Conservation (phyloP, 1,284 basidiomycete species). For the Austroboletus rostrupii region DNA sequence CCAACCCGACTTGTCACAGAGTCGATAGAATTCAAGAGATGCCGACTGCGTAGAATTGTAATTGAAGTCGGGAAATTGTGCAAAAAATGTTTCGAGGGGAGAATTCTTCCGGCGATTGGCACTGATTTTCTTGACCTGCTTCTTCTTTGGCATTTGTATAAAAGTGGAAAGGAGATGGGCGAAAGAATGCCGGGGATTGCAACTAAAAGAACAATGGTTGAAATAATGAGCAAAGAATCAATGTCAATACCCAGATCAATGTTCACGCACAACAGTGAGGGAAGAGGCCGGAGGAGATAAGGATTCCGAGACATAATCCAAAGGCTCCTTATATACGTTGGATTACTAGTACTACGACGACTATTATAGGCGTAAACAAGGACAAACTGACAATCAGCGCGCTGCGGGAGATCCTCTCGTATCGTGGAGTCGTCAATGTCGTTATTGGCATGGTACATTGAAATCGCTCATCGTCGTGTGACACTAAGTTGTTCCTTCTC, state of each 20-base stretch:
- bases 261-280: too few relatives aligned
- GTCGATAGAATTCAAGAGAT: slow-evolving; percentile 20
- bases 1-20: slow-evolving; percentile 14
- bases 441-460: slow-evolving; percentile 12
- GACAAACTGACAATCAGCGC: too few relatives aligned
- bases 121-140: background rate
- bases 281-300: too few relatives aligned
- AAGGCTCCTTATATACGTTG: too few relatives aligned
- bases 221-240: too few relatives aligned
- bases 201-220: too few relatives aligned
- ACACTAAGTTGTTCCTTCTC: background rate
- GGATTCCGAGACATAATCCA: too few relatives aligned
- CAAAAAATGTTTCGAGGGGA: slow-evolving; percentile 6
- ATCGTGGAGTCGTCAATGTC: slow-evolving; percentile 13
- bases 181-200: background rate
- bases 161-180: background rate
- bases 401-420: slow-evolving; percentile 13
- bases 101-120: too few relatives aligned
- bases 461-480: background rate
- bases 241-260: too few relatives aligned
- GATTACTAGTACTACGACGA: too few relatives aligned
- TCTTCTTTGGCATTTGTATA: background rate
- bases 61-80: slow-evolving; percentile 3
- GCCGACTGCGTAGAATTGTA: slow-evolving; percentile 15
- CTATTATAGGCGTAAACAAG: too few relatives aligned